Conservation (phyloP, 441 rosid species). For the Erodium texanum region DNA sequence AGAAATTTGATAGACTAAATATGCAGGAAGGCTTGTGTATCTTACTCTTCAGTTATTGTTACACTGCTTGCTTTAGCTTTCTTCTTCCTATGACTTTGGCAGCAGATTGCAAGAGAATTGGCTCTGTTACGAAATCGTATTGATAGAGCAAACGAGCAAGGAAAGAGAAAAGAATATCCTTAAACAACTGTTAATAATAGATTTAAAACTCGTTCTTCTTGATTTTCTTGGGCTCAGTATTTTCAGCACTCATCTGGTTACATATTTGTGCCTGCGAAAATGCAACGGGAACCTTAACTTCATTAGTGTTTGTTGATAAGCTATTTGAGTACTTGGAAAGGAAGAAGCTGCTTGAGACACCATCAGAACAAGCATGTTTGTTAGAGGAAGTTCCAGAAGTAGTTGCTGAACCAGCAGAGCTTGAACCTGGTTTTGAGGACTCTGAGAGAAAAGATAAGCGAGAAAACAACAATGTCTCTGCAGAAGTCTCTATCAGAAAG, state of each 20-base stretch:
- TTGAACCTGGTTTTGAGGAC: constrained; percentile 17
- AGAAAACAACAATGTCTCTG: background rate
- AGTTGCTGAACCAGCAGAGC: constrained; percentile 28
- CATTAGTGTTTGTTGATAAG: constrained; percentile 17
- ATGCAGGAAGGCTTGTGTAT: background rate
- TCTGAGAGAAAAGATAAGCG: constrained; percentile 14
- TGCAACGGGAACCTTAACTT: constrained; percentile 29
- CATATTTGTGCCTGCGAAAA: too few species aligned
- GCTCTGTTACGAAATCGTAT: constrained; percentile 23
- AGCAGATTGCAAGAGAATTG: constrained; percentile 39
- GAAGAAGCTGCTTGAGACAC: constrained; percentile 31
- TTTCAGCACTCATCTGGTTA: too few species aligned
- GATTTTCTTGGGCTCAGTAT: background rate
- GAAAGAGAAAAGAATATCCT: constrained; percentile 58
- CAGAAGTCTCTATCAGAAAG: constrained; percentile 2
- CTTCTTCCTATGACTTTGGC: constrained; percentile 3
- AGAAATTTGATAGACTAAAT: background rate
- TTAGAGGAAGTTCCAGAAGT: constrained; percentile 36
- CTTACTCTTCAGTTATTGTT: background rate
- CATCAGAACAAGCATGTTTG: constrained; percentile 37
- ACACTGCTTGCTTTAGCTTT: background rate
- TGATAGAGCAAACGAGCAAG: constrained; percentile 38
- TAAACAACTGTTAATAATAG: background rate
- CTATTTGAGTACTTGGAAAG: constrained; percentile 28
- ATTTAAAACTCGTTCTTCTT: background rate